Evolutionary conservation across 768 basidiomycete genomes (phyloP).

Genomic region (Cystobasidiopsis lactophilus): DNA sequence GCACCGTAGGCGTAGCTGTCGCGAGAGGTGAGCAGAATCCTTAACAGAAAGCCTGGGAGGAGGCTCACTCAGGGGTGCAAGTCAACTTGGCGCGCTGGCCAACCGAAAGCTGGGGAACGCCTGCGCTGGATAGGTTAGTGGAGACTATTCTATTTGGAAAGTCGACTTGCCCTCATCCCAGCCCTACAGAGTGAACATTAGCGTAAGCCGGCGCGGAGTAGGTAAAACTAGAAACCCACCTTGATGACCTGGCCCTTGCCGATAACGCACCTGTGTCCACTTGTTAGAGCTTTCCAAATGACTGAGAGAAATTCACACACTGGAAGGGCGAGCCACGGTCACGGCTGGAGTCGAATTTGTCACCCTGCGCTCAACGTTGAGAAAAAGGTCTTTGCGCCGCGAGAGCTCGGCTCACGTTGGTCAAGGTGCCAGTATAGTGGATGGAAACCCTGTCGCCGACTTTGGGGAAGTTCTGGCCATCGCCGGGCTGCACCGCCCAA

Average conservation of each 20-base stretch:
- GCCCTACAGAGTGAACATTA: background rate
- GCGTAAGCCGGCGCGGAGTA: background rate
- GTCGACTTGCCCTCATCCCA: background rate
- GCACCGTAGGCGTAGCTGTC: no score
- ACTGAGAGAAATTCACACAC: no score
- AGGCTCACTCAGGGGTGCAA: slow-evolving; percentile 25
- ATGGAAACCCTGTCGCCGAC: slow-evolving; percentile 41
- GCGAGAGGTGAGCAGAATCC: no score
- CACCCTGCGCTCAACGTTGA: slow-evolving; percentile 24
- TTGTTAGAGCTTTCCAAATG: no score
- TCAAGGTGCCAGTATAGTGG: slow-evolving; percentile 1
- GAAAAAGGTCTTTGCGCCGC: no score
- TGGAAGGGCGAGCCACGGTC: slow-evolving; percentile 39
- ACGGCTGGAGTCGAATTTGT: slow-evolving; percentile 43
- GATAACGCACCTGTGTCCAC: no score
- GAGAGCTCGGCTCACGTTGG: no score
- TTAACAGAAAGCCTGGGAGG: slow-evolving; percentile 31
- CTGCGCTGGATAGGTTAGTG: slow-evolving; percentile 60
- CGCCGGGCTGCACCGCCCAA: slow-evolving; percentile 27
- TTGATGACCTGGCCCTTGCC: slow-evolving; percentile 64
- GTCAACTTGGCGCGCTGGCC: slow-evolving; percentile 46
- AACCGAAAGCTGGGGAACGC: slow-evolving; percentile 56
- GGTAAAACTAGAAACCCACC: background rate
- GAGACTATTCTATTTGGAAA: background rate
- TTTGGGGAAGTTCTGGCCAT: slow-evolving; percentile 42